phyloP scores from a whole-genome alignment of 345 rosid genomes.

The Ceriops decandra region DNA sequence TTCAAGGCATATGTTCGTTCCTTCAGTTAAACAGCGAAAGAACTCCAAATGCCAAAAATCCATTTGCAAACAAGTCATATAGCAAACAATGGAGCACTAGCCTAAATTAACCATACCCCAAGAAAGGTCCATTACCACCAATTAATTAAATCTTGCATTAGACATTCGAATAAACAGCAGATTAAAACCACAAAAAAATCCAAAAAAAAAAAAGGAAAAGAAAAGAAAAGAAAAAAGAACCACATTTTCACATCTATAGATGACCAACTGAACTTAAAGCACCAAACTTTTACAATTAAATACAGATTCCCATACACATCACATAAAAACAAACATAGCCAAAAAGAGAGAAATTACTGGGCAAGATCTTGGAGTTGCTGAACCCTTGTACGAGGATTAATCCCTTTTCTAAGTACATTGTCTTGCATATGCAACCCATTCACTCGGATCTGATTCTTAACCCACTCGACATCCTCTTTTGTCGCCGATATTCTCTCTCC shows the following conservation, averaged over 20 bases:
- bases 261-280: neutral
- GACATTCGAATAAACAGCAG: neutral
- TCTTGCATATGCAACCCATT: constrained; percentile 93
- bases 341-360: constrained; percentile 40
- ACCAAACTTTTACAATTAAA: neutral
- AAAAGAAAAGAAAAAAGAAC: too few relatives aligned
- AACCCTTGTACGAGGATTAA: constrained; percentile 89
- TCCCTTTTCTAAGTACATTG: constrained; percentile 88
- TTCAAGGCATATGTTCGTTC: too few relatives aligned
- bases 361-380: constrained; percentile 83
- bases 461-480: constrained; percentile 73
- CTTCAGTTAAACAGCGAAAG: too few relatives aligned
- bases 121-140: neutral
- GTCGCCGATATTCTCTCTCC: constrained; percentile 44
- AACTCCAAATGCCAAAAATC: neutral
- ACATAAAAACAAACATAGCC: neutral
- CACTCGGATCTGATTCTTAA: constrained; percentile 68
- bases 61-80: neutral
- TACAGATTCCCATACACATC: neutral
- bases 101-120: neutral
- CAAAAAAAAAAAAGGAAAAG: neutral
- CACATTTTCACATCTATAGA: too few relatives aligned
- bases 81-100: neutral
- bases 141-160: neutral
- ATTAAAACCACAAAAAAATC: neutral